Evolutionary conservation across 495 filamentous ascomycete species (phyloP).

Genomic region (Talaromyces adpressus): DNA sequence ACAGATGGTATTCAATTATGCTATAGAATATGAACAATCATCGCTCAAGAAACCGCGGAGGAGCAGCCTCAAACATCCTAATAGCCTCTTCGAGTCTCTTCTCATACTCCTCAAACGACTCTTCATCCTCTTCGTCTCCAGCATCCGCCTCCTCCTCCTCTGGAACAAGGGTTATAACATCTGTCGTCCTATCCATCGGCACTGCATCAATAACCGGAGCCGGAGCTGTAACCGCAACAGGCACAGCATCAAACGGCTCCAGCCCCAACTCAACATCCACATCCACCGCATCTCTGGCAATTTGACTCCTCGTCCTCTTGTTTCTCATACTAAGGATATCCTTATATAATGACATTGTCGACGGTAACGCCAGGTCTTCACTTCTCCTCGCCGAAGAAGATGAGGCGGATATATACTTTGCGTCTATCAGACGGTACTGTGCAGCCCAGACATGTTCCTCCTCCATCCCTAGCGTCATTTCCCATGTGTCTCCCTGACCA

Average conservation of each 20-base stretch:
- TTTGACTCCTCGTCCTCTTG: background rate
- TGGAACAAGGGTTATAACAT: background rate
- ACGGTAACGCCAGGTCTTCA: conserved; percentile 13
- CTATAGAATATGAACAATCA: conserved; percentile 6
- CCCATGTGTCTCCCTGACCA: conserved; percentile 16
- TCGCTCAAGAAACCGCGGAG: conserved; percentile 5
- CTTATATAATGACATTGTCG: conserved; percentile 17
- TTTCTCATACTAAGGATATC: conserved; percentile 20
- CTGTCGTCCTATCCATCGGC: background rate
- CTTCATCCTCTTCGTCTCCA: conserved; percentile 1
- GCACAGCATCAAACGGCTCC: background rate
- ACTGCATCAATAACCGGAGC: background rate
- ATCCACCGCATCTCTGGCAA: background rate
- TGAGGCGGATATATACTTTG: conserved; percentile 1
- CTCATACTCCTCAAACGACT: conserved; percentile 17
- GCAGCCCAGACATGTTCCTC: conserved; percentile 25
- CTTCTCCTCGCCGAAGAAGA: conserved; percentile 7
- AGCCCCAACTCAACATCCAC: conserved; percentile 13
- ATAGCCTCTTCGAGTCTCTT: conserved; percentile 19
- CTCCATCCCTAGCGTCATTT: conserved; percentile 19
- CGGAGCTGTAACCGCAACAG: background rate
- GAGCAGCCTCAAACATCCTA: conserved; percentile 17
- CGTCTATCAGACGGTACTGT: conserved; percentile 20
- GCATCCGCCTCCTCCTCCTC: background rate
- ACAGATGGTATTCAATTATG: no score